phyloP scores from a whole-genome alignment of 2,329 filamentous ascomycete species.

The Colletotrichum liriopes region DNA sequence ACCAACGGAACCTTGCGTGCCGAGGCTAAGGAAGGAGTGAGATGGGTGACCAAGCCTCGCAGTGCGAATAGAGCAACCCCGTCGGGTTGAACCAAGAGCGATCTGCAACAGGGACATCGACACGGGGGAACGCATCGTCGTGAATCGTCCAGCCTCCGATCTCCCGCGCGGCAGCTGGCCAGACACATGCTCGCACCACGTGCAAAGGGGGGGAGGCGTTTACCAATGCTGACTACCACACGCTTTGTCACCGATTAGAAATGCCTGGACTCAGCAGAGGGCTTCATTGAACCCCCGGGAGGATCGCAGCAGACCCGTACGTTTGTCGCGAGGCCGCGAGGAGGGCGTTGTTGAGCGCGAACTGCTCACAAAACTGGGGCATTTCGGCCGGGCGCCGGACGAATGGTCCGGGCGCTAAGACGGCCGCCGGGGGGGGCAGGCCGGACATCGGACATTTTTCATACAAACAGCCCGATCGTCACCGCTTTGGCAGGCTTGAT shows the following conservation, averaged over 20 bases:
- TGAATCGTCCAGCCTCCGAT: too few relatives aligned
- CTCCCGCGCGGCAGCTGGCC: background rate
- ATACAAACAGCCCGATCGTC: background rate
- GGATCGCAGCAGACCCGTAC: background rate
- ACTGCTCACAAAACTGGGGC: background rate
- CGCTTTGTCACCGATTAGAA: background rate
- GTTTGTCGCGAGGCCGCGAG: background rate
- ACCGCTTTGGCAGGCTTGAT: background rate
- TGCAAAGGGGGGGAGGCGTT: too few relatives aligned
- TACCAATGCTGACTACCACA: background rate
- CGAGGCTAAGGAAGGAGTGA: too few relatives aligned
- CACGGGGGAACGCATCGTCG: too few relatives aligned
- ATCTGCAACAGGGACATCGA: too few relatives aligned
- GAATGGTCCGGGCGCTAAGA: constrained; percentile 13
- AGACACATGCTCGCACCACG: background rate
- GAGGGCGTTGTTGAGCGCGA: background rate
- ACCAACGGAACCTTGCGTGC: too few relatives aligned
- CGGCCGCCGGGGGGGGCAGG: background rate
- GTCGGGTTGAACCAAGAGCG: background rate
- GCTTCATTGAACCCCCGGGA: background rate
- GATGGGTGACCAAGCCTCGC: background rate
- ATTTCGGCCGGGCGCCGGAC: constrained; percentile 27
- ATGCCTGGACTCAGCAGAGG: background rate
- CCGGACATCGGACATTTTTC: background rate
- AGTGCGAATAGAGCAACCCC: background rate